These are phyloP conservation scores for Oryza rufipogon DNA, from an alignment of 176 grass and related monocot genomes.

Conservation along the genomic window DNA sequence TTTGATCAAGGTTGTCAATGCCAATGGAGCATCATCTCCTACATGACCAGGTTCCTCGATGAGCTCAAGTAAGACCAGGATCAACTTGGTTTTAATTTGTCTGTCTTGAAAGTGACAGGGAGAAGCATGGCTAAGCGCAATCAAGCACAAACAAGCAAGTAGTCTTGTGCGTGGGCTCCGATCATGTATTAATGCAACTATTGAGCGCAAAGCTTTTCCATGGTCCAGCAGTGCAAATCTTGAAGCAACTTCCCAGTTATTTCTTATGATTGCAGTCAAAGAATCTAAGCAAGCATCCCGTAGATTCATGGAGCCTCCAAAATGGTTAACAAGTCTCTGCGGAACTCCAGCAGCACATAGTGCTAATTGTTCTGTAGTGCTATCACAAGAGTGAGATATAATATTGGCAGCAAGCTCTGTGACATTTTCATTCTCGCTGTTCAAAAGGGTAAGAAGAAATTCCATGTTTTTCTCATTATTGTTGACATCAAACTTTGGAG, in stretches of 20 bases:
- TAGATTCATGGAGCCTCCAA: slow-evolving; percentile 84
- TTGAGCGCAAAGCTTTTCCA: slow-evolving; percentile 78
- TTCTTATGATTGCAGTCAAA: slow-evolving; percentile 74
- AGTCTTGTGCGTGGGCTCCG: slow-evolving; percentile 85
- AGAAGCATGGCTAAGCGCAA: slow-evolving; percentile 72
- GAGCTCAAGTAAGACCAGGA: slow-evolving; percentile 87
- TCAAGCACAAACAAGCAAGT: slow-evolving; percentile 89
- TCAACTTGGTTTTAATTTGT: slow-evolving; percentile 90
- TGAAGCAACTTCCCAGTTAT: slow-evolving; percentile 74
- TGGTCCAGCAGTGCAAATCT: slow-evolving; percentile 77
- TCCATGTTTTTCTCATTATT: slow-evolving; percentile 76
- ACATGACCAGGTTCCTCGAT: slow-evolving; percentile 78
- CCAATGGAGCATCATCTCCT: slow-evolving; percentile 90
- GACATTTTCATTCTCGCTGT: slow-evolving; percentile 88
- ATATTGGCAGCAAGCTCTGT: slow-evolving; percentile 92
- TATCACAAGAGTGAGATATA: slow-evolving; percentile 84
- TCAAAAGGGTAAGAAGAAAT: slow-evolving; percentile 90
- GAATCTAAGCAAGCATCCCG: slow-evolving; percentile 86
- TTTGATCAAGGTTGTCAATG: slow-evolving; percentile 79
- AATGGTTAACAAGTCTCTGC: slow-evolving; percentile 75
- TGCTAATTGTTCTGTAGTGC: slow-evolving; percentile 68
- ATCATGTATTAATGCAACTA: slow-evolving; percentile 74
- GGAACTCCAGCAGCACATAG: slow-evolving; percentile 78
- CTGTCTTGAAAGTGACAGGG: slow-evolving; percentile 70
- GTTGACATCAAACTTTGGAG: slow-evolving; percentile 83